Percentiles rank a stretch among this genome's conserved stretches.
Evolutionary conservation across 331 rosid species (phyloP).

Genomic region (Quercus tomentella): DNA sequence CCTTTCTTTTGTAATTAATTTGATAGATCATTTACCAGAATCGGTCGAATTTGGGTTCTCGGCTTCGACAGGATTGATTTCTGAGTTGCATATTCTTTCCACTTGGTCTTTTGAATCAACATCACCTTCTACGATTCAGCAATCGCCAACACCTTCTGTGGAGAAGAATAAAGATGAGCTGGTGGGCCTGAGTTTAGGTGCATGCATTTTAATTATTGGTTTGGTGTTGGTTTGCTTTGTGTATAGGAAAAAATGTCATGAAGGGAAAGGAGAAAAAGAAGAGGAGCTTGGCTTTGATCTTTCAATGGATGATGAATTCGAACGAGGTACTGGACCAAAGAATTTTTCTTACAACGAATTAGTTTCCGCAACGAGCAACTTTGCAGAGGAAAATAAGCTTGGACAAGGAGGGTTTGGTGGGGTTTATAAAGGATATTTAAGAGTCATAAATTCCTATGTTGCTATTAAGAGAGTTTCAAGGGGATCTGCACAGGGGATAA

Average conservation of each 20-base stretch:
- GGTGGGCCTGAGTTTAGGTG: constrained; percentile 7
- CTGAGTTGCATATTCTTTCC: constrained; percentile 10
- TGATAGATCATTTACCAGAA: constrained; percentile 9
- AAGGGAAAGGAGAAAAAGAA: too few species aligned
- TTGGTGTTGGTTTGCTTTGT: neutral
- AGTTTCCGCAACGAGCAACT: neutral
- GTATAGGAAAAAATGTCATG: neutral
- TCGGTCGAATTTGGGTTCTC: constrained; percentile 23
- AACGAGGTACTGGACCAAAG: neutral
- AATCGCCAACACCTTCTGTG: too few species aligned
- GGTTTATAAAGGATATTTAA: too few species aligned
- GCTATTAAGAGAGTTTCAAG: too few species aligned
- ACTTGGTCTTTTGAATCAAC: constrained; percentile 20
- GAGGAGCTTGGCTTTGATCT: too few species aligned
- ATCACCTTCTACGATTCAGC: too few species aligned
- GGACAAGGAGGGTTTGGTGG: too few species aligned
- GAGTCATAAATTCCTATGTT: too few species aligned
- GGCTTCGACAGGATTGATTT: neutral
- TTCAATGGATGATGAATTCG: too few species aligned
- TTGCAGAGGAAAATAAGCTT: too few species aligned
- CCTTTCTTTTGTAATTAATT: neutral
- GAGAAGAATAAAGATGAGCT: neutral
- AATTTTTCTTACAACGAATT: neutral
- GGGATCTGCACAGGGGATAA: too few species aligned
- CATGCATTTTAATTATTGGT: neutral